Base-by-base conservation (phyloP, 2,329 filamentous ascomycete species). In the Paecilomyces fulvus region DNA sequence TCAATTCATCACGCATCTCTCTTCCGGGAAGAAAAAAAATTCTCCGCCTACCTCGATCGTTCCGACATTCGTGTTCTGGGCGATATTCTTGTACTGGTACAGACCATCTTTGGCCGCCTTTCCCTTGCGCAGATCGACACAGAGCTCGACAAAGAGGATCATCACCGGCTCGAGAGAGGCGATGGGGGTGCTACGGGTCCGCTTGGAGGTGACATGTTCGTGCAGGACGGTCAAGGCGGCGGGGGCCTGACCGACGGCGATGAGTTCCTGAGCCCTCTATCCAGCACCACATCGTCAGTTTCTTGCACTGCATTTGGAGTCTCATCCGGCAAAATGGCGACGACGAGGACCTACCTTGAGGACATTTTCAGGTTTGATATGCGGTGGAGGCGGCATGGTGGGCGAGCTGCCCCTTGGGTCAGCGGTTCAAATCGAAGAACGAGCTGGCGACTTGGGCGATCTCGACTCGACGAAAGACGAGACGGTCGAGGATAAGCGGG, bases 1-100 rank as follows among this genome's bases (percentile, higher is more conserved):
- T 46, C 11, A 43, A 30, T 57, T 30, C 50, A 20, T 23, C 48
- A 11, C 28, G 5, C n/a, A 11, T 33, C n/a, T 23, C 17, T 10
- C 12, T 1, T n/a, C 5, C 11, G n/a, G 23, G 21, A n/a, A n/a
- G n/a, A n/a, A n/a, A n/a, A n/a, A 30, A 30, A 43, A 43, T 43
- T 43, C n/a, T 25, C 25, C n/a, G 54, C 73, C 59, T 78, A 90
- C 88, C 85, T 97, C 94, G 73, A 99, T 99, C 60, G 94, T 99
- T 67, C 85, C 91, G 64, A 99, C 91, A 73, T 97, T 97, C 66
- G 92, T 96, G 79, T 99, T 99, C 76, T 99, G 94, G 56, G 92
- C 92, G 65, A 96, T 97, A 76, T 99, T 99, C 83, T 99, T 99
- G 84, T 99, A 99, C 76, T 96, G 94, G 76, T 97, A 99, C 52